phyloP scores from a whole-genome alignment of 108 stramenopile genomes.

The Cyclotella sp. region DNA sequence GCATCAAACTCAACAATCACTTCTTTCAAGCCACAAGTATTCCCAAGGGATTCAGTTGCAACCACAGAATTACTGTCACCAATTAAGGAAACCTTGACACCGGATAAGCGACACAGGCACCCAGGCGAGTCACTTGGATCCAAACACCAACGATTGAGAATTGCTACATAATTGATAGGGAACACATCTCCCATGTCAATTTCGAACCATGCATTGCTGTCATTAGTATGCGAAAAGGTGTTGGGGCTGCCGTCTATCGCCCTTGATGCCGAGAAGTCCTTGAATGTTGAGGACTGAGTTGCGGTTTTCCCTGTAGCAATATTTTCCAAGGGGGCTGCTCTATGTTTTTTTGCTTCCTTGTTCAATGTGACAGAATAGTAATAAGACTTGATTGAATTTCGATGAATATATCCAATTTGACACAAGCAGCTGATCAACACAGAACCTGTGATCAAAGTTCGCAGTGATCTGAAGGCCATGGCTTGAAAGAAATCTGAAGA shows the following conservation, averaged over 20 bases:
- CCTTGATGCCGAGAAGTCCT: background rate
- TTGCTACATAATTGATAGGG: background rate
- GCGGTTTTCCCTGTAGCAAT: background rate
- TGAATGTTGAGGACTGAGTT: background rate
- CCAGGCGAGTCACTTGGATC: background rate
- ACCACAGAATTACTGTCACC: background rate
- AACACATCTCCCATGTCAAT: background rate
- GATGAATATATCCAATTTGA: too few relatives aligned
- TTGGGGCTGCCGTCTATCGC: background rate
- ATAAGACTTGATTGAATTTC: too few relatives aligned
- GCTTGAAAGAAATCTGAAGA: too few relatives aligned
- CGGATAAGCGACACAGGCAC: background rate
- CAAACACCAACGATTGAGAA: background rate
- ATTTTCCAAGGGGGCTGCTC: background rate
- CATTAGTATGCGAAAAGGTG: background rate
- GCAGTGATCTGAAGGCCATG: too few relatives aligned
- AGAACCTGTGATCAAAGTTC: too few relatives aligned
- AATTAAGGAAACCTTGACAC: background rate
- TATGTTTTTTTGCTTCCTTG: too few relatives aligned
- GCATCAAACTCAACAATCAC: too few relatives aligned
- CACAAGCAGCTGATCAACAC: too few relatives aligned
- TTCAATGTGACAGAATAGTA: too few relatives aligned
- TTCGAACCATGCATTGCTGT: background rate
- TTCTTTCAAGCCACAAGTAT: slow-evolving; percentile 9
- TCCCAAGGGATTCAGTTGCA: background rate